Evolutionary conservation across 768 basidiomycete genomes (phyloP).

Genomic region (Strobilomyces dryophilus): DNA sequence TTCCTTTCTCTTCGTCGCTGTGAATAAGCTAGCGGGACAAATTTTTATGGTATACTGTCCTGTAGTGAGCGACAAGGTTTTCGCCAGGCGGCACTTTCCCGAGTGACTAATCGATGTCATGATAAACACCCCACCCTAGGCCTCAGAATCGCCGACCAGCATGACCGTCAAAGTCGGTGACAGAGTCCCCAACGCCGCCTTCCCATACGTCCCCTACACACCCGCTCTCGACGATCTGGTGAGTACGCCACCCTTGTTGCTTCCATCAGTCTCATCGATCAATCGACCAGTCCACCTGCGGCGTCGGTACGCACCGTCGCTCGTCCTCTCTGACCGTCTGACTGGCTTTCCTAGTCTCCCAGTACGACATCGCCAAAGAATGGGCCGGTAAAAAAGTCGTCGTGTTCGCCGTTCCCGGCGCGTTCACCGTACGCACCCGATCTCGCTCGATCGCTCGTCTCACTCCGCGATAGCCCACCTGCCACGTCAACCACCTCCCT

Average conservation of each 20-base stretch:
- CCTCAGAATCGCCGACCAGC: no score
- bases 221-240: constrained; percentile 61
- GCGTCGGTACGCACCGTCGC: constrained; percentile 48
- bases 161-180: constrained; percentile 48
- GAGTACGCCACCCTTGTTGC: constrained; percentile 22
- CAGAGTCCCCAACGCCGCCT: constrained; percentile 42
- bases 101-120: no score
- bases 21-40: no score
- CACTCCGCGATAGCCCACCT: constrained; percentile 32
- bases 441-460: not conserved
- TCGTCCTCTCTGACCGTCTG: not conserved
- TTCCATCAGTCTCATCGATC: constrained; percentile 2
- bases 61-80: no score
- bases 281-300: constrained; percentile 52
- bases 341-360: constrained; percentile 37
- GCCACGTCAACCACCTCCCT: constrained; percentile 42
- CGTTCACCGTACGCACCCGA: constrained; percentile 59
- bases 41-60: no score
- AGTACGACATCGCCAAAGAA: constrained; percentile 48
- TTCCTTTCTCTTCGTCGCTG: no score
- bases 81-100: no score
- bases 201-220: constrained; percentile 55
- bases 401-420: constrained; percentile 73
- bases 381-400: constrained; percentile 86
- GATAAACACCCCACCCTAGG: no score